Evolutionary conservation across 2,329 filamentous ascomycete genomes (phyloP).

Genomic region (Zymoseptoria pseudotritici): DNA sequence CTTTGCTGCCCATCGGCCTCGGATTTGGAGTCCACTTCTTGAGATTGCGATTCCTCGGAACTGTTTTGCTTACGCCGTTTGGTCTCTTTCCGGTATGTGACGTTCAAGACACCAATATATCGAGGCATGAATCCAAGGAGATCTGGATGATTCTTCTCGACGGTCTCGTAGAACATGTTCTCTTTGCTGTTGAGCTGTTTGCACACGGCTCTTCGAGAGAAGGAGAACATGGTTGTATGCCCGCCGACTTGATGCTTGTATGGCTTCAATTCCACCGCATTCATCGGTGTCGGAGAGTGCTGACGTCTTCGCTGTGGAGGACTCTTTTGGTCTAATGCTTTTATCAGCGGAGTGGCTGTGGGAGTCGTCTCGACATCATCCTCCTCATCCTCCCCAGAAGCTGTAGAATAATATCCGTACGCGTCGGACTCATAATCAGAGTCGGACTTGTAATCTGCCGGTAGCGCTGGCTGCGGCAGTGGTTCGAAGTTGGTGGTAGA

Average conservation of each 20-base stretch:
- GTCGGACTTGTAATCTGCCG: slow-evolving; percentile 24
- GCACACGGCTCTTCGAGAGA: slow-evolving; percentile 89
- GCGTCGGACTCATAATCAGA: slow-evolving; percentile 31
- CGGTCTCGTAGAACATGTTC: slow-evolving; percentile 97
- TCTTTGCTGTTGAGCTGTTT: slow-evolving; percentile 97
- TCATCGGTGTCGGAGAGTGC: slow-evolving; percentile 54
- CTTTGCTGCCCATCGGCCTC: slow-evolving; percentile 21
- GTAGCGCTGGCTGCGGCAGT: slow-evolving; percentile 13
- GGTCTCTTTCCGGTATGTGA: slow-evolving; percentile 82
- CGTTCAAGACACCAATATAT: slow-evolving; percentile 95
- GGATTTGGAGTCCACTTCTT: slow-evolving; percentile 9
- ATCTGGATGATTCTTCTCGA: slow-evolving; percentile 84
- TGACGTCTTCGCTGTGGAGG: slow-evolving; percentile 9
- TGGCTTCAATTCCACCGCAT: slow-evolving; percentile 90
- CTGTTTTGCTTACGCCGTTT: slow-evolving; percentile 38
- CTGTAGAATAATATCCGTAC: slow-evolving; percentile 47
- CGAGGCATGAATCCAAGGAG: slow-evolving; percentile 85
- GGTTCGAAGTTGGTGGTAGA: slow-evolving; percentile 12
- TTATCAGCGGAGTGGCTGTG: slow-evolving; percentile 28
- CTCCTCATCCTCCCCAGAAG: slow-evolving; percentile 40
- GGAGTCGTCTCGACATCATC: slow-evolving; percentile 11
- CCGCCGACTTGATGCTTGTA: slow-evolving; percentile 97
- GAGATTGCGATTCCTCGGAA: slow-evolving; percentile 27
- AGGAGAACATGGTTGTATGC: slow-evolving; percentile 92
- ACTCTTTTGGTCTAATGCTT: slow-evolving; percentile 19